These are phyloP conservation scores for Diplotaxis tenuifolia DNA, from an alignment of 345 rosid species.

Conservation along the genomic window DNA sequence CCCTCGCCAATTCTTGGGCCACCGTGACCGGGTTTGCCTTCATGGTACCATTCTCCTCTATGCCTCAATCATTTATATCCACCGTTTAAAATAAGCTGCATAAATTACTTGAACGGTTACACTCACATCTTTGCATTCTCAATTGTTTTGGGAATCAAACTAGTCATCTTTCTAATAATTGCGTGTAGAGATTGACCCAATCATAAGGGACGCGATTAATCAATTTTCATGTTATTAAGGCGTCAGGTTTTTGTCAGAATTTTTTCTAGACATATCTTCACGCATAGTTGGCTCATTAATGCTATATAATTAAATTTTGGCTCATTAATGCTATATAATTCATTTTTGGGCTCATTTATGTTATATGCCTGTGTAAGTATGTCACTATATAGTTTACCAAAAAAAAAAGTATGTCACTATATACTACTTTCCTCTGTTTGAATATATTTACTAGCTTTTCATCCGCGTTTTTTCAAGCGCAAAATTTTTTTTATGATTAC, in stretches of 20 bases:
- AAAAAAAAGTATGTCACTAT: no score
- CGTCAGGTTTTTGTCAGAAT: neutral
- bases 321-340: neutral
- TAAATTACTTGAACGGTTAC: neutral
- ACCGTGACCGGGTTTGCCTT: slow-evolving; percentile 71
- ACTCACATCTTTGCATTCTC: neutral
- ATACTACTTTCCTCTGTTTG: no score
- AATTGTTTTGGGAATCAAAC: neutral
- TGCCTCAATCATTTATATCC: neutral
- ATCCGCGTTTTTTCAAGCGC: no score
- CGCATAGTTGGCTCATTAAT: no score
- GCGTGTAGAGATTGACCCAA: neutral
- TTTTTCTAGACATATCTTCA: neutral
- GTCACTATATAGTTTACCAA: no score
- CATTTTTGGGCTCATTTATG: neutral
- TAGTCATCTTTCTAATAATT: neutral
- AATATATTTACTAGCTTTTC: no score
- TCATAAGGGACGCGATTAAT: neutral
- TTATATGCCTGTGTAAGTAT: neutral
- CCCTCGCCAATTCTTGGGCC: slow-evolving; percentile 89
- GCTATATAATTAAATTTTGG: no score
- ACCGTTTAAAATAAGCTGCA: neutral
- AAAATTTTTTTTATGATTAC: no score
- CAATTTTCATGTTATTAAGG: neutral
- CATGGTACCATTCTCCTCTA: slow-evolving; percentile 45